Conservation (phyloP, 306 rosid genomes). For the Cicer bijugum region DNA sequence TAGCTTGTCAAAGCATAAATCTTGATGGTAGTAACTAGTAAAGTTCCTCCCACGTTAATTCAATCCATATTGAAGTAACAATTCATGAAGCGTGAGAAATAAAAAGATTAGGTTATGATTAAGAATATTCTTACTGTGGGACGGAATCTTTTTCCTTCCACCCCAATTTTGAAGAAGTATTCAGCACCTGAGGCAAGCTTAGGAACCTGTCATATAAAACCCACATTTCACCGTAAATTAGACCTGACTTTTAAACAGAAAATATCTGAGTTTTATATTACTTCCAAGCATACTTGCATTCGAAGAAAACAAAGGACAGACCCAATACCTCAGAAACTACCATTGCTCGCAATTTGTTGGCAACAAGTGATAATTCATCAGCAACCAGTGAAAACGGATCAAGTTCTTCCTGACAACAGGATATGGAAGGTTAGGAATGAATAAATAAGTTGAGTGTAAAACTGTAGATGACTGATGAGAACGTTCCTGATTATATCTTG, state of each 20-base stretch:
- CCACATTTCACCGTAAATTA: slow-evolving; percentile 34
- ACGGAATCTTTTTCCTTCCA: slow-evolving; percentile 96
- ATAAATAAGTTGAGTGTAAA: too few species aligned
- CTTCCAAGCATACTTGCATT: slow-evolving; percentile 34
- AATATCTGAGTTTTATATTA: not conserved
- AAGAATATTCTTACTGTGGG: slow-evolving; percentile 71
- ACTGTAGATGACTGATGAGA: too few species aligned
- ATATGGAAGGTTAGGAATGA: too few species aligned
- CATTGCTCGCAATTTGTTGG: slow-evolving; percentile 75
- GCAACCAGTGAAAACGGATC: slow-evolving; percentile 96
- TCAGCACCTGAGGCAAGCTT: slow-evolving; percentile 98
- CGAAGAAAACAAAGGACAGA: slow-evolving; percentile 33
- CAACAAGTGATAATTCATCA: slow-evolving; percentile 79
- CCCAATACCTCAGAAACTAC: slow-evolving; percentile 80
- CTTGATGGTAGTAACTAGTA: not conserved
- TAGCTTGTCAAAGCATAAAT: slow-evolving; percentile 10
- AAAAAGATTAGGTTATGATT: too few species aligned
- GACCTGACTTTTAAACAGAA: not conserved
- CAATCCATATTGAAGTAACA: not conserved
- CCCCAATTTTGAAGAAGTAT: slow-evolving; percentile 91
- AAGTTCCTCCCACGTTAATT: slow-evolving; percentile 6
- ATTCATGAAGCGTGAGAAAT: not conserved
- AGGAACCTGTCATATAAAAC: slow-evolving; percentile 71
- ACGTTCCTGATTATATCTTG: too few species aligned
- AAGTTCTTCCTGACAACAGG: slow-evolving; percentile 64